These are phyloP conservation scores for Fomitopsis palustris DNA, from an alignment of 1,284 basidiomycete species.

Conservation along the genomic window DNA sequence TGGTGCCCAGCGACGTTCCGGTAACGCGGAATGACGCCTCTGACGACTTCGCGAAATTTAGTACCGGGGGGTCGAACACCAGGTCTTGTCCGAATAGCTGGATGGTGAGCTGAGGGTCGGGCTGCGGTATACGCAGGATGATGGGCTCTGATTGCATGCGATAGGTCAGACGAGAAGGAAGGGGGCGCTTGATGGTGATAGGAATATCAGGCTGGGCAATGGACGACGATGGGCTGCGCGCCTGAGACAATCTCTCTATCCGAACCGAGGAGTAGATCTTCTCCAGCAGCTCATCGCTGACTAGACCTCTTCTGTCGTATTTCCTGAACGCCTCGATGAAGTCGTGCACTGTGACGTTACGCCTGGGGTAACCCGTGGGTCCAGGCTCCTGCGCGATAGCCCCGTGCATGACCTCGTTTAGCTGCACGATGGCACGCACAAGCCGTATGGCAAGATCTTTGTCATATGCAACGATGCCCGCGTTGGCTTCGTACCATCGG, in stretches of 20 bases:
- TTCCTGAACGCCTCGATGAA: constrained; percentile 79
- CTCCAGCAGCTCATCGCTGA: constrained; percentile 71
- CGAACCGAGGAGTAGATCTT: constrained; percentile 78
- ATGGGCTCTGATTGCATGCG: constrained; percentile 83
- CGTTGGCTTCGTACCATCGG: constrained; percentile 90
- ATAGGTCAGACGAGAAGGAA: constrained; percentile 79
- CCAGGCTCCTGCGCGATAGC: constrained; percentile 59
- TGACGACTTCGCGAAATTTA: constrained; percentile 72
- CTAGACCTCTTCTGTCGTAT: constrained; percentile 64
- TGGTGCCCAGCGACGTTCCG: constrained; percentile 76
- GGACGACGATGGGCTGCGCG: constrained; percentile 42
- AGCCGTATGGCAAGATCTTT: constrained; percentile 76
- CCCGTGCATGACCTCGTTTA: constrained; percentile 79
- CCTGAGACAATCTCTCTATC: constrained; percentile 70
- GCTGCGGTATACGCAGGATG: constrained; percentile 75
- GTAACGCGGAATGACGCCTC: constrained; percentile 88
- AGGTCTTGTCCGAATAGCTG: constrained; percentile 84
- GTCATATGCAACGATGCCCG: constrained; percentile 71
- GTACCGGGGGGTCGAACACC: constrained; percentile 77
- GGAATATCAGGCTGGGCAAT: constrained; percentile 44
- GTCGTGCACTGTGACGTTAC: constrained; percentile 66
- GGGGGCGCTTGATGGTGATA: constrained; percentile 67
- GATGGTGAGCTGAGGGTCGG: constrained; percentile 77
- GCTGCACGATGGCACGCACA: constrained; percentile 81
- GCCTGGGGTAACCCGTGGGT: constrained; percentile 56